A percentile compares a stretch with the other conserved stretches of the same genome.
Conservation (phyloP, 805 yeast species). For the Hanseniaspora vineae region DNA sequence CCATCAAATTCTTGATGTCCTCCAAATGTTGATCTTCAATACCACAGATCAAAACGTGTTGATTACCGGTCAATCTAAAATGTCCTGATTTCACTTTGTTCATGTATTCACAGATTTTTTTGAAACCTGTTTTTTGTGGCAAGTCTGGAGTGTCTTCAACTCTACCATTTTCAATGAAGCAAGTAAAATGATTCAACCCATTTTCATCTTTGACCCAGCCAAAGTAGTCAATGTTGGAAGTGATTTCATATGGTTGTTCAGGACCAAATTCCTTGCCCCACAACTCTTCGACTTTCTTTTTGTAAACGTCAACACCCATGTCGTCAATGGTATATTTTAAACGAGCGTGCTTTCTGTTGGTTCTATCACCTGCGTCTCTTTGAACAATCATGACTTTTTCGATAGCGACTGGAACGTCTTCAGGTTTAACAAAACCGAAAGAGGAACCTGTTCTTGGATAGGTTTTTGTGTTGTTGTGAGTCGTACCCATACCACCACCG, state of each 20-base stretch:
- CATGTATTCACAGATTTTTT: slow-evolving; percentile 62
- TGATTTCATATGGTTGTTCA: slow-evolving; percentile 61
- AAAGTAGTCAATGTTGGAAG: slow-evolving; percentile 78
- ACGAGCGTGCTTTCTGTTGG: slow-evolving; percentile 94
- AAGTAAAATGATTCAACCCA: slow-evolving; percentile 80
- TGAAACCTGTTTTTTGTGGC: slow-evolving; percentile 81
- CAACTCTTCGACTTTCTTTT: slow-evolving; percentile 66
- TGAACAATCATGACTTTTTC: slow-evolving; percentile 90
- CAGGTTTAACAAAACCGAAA: slow-evolving; percentile 62
- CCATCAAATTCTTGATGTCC: slow-evolving; percentile 48
- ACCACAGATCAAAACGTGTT: slow-evolving; percentile 70
- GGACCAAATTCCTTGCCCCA: slow-evolving; percentile 66
- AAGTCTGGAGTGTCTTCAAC: slow-evolving; percentile 84
- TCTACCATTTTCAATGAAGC: slow-evolving; percentile 93
- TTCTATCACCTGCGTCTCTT: slow-evolving; percentile 90
- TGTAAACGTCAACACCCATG: slow-evolving; percentile 78
- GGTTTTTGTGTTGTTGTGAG: slow-evolving; percentile 92
- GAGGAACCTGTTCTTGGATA: slow-evolving; percentile 89
- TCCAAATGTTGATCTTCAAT: slow-evolving; percentile 58
- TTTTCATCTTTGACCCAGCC: slow-evolving; percentile 88
- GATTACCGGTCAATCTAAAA: slow-evolving; percentile 92
- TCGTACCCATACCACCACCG: slow-evolving; percentile 99
- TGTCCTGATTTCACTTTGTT: slow-evolving; percentile 53
- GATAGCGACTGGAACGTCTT: slow-evolving; percentile 63
- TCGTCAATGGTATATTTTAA: slow-evolving; percentile 94